Conservation (phyloP, 768 basidiomycete species). For the Daedaleopsis nitida region DNA sequence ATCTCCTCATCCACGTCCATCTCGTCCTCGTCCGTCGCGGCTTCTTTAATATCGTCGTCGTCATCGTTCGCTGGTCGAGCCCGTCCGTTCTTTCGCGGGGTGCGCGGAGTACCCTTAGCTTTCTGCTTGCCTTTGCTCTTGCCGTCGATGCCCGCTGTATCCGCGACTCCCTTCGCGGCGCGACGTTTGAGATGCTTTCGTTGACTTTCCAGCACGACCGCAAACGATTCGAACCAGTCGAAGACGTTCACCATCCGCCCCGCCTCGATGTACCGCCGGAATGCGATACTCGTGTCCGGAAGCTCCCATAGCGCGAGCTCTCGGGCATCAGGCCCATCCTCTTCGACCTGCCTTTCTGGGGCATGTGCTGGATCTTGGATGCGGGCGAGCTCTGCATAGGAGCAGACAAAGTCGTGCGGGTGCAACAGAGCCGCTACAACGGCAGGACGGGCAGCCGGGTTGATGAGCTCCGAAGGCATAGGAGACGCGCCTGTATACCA, state of each 20-base stretch:
- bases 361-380: not conserved
- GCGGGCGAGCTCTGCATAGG: conserved; percentile 13
- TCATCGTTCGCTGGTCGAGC: conserved; percentile 27
- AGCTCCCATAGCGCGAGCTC: conserved; percentile 47
- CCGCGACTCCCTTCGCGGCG: conserved; percentile 28
- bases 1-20: conserved; percentile 12
- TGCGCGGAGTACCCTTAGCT: not conserved
- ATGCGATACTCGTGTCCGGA: conserved; percentile 77
- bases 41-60: conserved; percentile 33
- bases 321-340: not conserved
- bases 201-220: conserved; percentile 64
- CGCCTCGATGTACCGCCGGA: conserved; percentile 75
- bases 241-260: conserved; percentile 85
- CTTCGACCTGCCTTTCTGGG: not conserved
- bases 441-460: conserved; percentile 67
- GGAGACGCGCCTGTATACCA: conserved; percentile 71
- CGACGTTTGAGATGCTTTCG: conserved; percentile 26
- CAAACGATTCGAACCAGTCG: conserved; percentile 86
- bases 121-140: not conserved
- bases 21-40: not conserved
- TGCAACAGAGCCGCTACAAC: conserved; percentile 61
- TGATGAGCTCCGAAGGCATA: conserved; percentile 72
- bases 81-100: not conserved
- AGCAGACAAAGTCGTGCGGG: conserved; percentile 50
- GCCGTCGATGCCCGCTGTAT: not conserved